phyloP scores from a whole-genome alignment of 441 rosid species.

The Adansonia rubrostipa region DNA sequence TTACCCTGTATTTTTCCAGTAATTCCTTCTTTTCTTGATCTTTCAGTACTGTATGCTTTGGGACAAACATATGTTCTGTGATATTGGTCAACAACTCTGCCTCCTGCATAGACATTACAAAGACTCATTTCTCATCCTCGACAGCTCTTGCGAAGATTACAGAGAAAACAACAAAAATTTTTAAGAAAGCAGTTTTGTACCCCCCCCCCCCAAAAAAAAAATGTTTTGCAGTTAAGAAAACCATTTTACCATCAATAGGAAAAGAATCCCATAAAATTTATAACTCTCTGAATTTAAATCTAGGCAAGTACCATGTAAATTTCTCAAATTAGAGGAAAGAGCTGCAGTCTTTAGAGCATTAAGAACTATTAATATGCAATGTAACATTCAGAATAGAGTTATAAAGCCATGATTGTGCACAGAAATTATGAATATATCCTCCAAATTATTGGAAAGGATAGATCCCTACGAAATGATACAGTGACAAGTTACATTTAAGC shows the following conservation, averaged over 20 bases:
- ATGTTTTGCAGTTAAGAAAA: background rate
- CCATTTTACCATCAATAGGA: background rate
- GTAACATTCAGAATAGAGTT: background rate
- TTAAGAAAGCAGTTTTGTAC: background rate
- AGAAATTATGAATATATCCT: background rate
- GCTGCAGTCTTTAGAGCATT: background rate
- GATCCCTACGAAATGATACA: background rate
- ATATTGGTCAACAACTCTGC: slow-evolving; percentile 54
- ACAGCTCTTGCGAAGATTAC: background rate
- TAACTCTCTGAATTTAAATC: slow-evolving; percentile 11
- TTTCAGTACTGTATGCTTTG: slow-evolving; percentile 51
- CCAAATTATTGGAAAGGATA: background rate
- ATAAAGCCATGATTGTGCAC: background rate
- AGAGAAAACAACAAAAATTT: background rate
- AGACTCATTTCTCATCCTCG: slow-evolving; percentile 8
- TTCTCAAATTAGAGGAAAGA: background rate
- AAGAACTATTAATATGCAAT: background rate
- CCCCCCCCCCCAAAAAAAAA: background rate
- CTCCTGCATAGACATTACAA: slow-evolving; percentile 45
- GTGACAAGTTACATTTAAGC: background rate
- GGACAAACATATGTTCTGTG: slow-evolving; percentile 55
- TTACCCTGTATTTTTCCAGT: slow-evolving; percentile 50
- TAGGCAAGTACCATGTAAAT: background rate
- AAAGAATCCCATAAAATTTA: background rate
- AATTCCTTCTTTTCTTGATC: slow-evolving; percentile 56